phyloP scores from a whole-genome alignment of 2,329 filamentous ascomycete species.

The Colletotrichum sp. region DNA sequence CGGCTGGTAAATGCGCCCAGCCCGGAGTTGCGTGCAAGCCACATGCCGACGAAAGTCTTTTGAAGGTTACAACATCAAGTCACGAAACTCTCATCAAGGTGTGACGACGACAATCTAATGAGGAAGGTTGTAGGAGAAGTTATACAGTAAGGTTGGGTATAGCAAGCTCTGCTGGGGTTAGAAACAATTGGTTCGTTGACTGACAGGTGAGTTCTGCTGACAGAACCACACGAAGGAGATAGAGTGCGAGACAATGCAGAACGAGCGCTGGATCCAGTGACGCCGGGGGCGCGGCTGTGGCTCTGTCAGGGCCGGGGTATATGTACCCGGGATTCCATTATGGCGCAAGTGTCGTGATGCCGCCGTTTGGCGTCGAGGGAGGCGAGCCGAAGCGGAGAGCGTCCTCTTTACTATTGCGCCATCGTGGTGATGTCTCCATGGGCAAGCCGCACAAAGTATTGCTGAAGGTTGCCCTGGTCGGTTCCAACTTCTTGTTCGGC shows the following conservation, averaged over 20 bases:
- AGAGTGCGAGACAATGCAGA: neutral
- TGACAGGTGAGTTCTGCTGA: neutral
- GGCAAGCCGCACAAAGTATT: neutral
- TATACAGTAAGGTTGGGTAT: neutral
- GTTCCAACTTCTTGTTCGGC: neutral
- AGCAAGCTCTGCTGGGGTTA: neutral
- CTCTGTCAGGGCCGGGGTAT: neutral
- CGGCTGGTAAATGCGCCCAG: neutral
- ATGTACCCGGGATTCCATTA: neutral
- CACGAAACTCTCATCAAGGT: neutral
- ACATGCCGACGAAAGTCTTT: neutral
- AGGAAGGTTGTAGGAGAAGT: neutral
- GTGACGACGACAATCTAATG: neutral
- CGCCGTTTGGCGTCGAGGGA: neutral
- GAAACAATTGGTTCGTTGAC: neutral
- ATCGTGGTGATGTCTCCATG: neutral
- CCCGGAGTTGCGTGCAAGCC: neutral
- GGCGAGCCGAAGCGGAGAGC: neutral
- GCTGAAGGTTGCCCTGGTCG: neutral
- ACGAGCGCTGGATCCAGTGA: neutral
- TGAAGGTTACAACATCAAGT: neutral
- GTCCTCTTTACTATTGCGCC: neutral
- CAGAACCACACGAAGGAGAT: neutral
- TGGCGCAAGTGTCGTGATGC: neutral
- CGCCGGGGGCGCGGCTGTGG: constrained; percentile 7